A percentile compares a stretch with the other conserved stretches of the same genome.
These are phyloP conservation scores for Epichloe uncinata DNA, from an alignment of 2,329 filamentous ascomycete species.

Conservation along the genomic window DNA sequence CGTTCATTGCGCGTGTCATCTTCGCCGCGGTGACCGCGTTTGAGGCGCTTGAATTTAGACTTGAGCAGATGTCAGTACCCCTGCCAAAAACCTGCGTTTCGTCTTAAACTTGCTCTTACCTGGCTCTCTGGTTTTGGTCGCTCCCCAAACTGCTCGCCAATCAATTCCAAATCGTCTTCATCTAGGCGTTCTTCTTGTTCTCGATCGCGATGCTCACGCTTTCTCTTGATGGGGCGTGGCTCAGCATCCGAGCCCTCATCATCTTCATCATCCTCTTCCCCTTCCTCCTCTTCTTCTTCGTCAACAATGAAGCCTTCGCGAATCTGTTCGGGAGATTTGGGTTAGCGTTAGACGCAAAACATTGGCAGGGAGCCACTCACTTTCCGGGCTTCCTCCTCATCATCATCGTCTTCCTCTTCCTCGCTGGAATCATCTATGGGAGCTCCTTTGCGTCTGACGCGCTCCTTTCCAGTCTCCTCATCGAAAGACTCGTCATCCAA, in stretches of 20 bases:
- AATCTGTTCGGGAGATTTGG: constrained; percentile 39
- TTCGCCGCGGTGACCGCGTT: constrained; percentile 74
- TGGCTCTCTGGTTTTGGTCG: constrained; percentile 50
- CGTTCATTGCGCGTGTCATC: constrained; percentile 49
- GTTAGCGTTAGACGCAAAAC: background rate
- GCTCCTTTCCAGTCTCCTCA: constrained; percentile 55
- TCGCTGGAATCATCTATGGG: constrained; percentile 72
- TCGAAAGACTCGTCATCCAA: constrained; percentile 76
- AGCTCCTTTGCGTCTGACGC: constrained; percentile 24
- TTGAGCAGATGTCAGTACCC: constrained; percentile 21
- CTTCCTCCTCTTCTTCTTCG: constrained; percentile 55
- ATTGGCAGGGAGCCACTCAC: constrained; percentile 27
- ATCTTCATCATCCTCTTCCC: constrained; percentile 51
- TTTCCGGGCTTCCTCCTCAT: constrained; percentile 69
- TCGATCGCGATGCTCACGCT: constrained; percentile 62
- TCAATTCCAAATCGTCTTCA: constrained; percentile 91
- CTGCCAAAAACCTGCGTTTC: background rate
- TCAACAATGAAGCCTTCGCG: constrained; percentile 85
- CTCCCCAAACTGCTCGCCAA: constrained; percentile 65
- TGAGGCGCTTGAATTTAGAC: constrained; percentile 92
- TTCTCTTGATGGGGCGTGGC: constrained; percentile 50
- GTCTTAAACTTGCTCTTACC: constrained; percentile 33
- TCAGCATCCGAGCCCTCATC: constrained; percentile 41
- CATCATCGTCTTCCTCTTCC: constrained; percentile 85
- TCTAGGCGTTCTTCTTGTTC: constrained; percentile 83